phyloP scores from a whole-genome alignment of 108 stramenopile species.

The Nitzschia putrida region DNA sequence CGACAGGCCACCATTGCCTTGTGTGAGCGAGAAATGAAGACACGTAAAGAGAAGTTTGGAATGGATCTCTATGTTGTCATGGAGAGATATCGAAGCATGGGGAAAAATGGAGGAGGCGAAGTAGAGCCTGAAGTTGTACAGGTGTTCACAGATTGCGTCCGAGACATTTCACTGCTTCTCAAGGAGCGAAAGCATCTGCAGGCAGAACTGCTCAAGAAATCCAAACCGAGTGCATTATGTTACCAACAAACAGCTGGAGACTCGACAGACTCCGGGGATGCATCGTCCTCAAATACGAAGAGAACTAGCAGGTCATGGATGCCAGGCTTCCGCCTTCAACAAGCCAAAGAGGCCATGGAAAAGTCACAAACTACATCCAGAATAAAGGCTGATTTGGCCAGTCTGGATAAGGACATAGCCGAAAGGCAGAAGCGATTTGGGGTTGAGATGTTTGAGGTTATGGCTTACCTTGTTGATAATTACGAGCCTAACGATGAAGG shows the following conservation, averaged over 20 bases:
- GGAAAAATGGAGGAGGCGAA: slow-evolving; percentile 12
- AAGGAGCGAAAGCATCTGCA: slow-evolving; percentile 7
- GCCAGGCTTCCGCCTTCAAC: not conserved
- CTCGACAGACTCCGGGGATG: not conserved
- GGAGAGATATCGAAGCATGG: slow-evolving; percentile 28
- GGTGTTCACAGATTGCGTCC: slow-evolving; percentile 9
- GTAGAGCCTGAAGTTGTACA: slow-evolving; percentile 12
- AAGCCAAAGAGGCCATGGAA: slow-evolving; percentile 5
- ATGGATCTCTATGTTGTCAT: slow-evolving; percentile 8
- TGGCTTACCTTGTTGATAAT: slow-evolving; percentile 19
- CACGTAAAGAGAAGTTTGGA: slow-evolving; percentile 16
- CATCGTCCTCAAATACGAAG: not conserved
- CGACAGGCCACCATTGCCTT: slow-evolving; percentile 9
- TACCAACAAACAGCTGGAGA: slow-evolving; percentile 11
- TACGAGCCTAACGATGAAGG: slow-evolving; percentile 9
- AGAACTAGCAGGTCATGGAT: not conserved
- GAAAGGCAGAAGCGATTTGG: slow-evolving; percentile 20
- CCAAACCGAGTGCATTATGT: slow-evolving; percentile 9
- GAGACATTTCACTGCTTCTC: slow-evolving; percentile 3
- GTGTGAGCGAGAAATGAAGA: slow-evolving; percentile 14
- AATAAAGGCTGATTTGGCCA: slow-evolving; percentile 4
- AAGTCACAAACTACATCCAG: slow-evolving; percentile 4
- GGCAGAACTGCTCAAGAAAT: slow-evolving; percentile 3
- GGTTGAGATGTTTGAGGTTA: slow-evolving; percentile 14
- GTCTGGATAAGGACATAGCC: slow-evolving; percentile 10